Conservation (phyloP, 169 alveolate species). For the Plasmodium chabaudi region DNA sequence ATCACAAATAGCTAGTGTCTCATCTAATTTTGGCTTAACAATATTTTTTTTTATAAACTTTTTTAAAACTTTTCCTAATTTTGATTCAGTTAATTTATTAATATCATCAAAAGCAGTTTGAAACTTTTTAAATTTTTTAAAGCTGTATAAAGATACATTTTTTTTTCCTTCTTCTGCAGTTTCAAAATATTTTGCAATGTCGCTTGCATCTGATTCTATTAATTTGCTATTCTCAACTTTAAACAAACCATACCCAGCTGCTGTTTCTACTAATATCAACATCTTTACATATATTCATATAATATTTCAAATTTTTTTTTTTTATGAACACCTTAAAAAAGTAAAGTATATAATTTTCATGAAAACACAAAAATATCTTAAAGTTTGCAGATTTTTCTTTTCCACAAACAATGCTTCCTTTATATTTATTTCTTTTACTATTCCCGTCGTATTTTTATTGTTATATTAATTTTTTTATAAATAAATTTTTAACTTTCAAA, state of each 20-base stretch:
- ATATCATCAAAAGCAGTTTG: conserved; percentile 81
- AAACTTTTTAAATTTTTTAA: conserved; percentile 76
- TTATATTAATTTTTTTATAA: too few species aligned
- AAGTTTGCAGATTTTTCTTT: too few species aligned
- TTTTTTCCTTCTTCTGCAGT: conserved; percentile 91
- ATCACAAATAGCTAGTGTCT: conserved; percentile 92
- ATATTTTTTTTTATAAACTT: conserved; percentile 95
- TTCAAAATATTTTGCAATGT: conserved; percentile 88
- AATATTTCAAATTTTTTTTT: too few species aligned
- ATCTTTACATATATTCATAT: conserved; percentile 79
- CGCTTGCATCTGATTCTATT: conserved; percentile 90
- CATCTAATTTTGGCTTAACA: conserved; percentile 89
- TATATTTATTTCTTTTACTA: too few species aligned
- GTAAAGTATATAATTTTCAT: too few species aligned
- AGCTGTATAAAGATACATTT: conserved; percentile 77
- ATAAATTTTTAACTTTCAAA: too few species aligned
- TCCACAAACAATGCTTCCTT: too few species aligned
- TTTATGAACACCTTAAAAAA: too few species aligned
- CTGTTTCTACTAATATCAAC: conserved; percentile 98
- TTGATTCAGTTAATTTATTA: conserved; percentile 91
- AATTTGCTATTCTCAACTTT: conserved; percentile 93
- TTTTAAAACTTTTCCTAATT: conserved; percentile 94
- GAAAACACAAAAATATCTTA: too few species aligned
- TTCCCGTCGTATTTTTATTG: too few species aligned
- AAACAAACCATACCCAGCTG: conserved; percentile 99